These are phyloP conservation scores for Ramalina intermedia DNA, from an alignment of 495 filamentous ascomycete species.

Conservation along the genomic window DNA sequence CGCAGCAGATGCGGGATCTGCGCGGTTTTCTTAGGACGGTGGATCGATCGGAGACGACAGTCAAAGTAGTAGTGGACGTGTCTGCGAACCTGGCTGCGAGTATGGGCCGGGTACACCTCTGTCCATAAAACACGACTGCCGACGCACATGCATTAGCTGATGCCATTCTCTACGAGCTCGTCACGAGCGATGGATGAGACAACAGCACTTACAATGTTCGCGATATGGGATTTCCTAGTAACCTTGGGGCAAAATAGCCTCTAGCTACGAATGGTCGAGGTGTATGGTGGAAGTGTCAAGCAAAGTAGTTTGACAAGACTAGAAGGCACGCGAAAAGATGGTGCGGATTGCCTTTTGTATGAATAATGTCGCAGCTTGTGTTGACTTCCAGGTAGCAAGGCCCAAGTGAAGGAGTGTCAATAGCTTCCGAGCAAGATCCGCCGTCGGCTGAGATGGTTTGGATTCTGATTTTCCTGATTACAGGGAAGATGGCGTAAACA, in stretches of 20 bases:
- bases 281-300: conserved; percentile 10
- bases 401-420: background rate
- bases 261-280: conserved; percentile 11
- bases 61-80: conserved; percentile 55
- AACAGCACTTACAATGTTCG: conserved; percentile 9
- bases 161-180: background rate
- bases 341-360: conserved; percentile 8
- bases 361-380: conserved; percentile 2
- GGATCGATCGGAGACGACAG: conserved; percentile 11
- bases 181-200: conserved; percentile 10
- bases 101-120: conserved; percentile 72
- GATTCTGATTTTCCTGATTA: conserved; percentile 1
- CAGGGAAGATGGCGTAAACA: conserved; percentile 7
- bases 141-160: conserved; percentile 11
- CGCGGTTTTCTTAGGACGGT: conserved; percentile 65
- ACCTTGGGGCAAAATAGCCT: conserved; percentile 12
- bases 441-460: conserved; percentile 1
- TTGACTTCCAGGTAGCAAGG: conserved; percentile 4
- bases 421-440: conserved; percentile 6
- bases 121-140: conserved; percentile 57
- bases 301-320: conserved; percentile 10
- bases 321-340: conserved; percentile 2
- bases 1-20: conserved; percentile 81
- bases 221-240: conserved; percentile 5
- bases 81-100: conserved; percentile 96